Percentiles rank a stretch among this genome's conserved stretches.
Evolutionary conservation across 1,139 yeast species (phyloP).

Genomic region (Sugiyamaella grinbergsii): DNA sequence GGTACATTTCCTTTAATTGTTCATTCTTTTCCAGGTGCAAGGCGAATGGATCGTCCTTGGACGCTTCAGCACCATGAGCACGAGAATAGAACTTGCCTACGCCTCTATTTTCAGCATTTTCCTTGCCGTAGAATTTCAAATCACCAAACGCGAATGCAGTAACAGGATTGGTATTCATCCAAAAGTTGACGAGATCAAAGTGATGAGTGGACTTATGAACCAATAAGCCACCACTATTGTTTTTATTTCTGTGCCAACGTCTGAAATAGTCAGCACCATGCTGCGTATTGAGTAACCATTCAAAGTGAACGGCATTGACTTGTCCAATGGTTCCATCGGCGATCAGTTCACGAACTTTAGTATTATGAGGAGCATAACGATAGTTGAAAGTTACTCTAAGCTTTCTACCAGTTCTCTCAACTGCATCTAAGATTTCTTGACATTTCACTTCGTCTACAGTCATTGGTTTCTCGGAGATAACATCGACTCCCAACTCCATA

Average conservation of each 20-base stretch:
- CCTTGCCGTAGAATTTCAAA: constrained; percentile 26
- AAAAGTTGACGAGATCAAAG: constrained; percentile 27
- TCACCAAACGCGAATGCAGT: constrained; percentile 28
- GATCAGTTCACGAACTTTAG: constrained; percentile 26
- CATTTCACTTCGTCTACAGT: constrained; percentile 27
- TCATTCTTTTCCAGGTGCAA: constrained; percentile 22
- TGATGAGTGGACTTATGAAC: constrained; percentile 29
- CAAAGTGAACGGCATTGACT: constrained; percentile 28
- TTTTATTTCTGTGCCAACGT: constrained; percentile 27
- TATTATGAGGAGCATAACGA: constrained; percentile 29
- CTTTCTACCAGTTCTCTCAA: constrained; percentile 24
- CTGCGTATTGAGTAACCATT: constrained; percentile 27
- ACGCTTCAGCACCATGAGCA: constrained; percentile 25
- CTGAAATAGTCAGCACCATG: constrained; percentile 29
- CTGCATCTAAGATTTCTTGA: constrained; percentile 26
- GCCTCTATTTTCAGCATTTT: constrained; percentile 28
- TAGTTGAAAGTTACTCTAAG: constrained; percentile 28
- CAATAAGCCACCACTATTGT: constrained; percentile 25
- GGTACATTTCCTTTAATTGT: constrained; percentile 25
- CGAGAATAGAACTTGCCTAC: constrained; percentile 27
- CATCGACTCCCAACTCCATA: constrained; percentile 27
- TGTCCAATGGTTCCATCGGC: constrained; percentile 27
- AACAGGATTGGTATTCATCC: constrained; percentile 25
- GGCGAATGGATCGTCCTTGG: constrained; percentile 27
- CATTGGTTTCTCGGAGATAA: constrained; percentile 28